These are phyloP conservation scores for Aspergillus clavatus DNA, from an alignment of 2,329 filamentous ascomycete species.

Conservation along the genomic window DNA sequence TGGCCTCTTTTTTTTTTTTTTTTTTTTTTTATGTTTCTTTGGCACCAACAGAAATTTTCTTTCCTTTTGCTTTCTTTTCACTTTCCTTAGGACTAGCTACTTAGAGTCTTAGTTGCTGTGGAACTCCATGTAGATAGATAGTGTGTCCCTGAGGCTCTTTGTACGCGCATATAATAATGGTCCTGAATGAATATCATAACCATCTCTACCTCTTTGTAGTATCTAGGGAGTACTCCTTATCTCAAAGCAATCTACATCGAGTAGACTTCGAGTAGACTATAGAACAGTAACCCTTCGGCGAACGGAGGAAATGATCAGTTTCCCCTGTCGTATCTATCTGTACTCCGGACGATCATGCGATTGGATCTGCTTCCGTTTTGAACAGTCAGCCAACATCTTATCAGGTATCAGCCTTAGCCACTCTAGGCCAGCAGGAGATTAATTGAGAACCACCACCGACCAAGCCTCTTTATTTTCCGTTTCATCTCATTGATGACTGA, in stretches of 20 bases:
- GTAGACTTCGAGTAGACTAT: too few relatives aligned
- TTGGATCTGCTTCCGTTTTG: not conserved
- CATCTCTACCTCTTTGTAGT: too few relatives aligned
- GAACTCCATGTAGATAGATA: too few relatives aligned
- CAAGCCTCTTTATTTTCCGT: slow-evolving; percentile 4
- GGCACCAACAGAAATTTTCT: not conserved
- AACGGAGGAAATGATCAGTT: not conserved
- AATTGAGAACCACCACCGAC: too few relatives aligned
- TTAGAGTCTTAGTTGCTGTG: not conserved
- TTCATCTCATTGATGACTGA: not conserved
- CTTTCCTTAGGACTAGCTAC: not conserved
- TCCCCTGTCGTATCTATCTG: not conserved
- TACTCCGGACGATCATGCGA: not conserved
- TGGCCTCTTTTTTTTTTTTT: too few relatives aligned
- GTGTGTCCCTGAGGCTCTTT: too few relatives aligned
- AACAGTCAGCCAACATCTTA: slow-evolving; percentile 11
- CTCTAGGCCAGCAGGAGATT: too few relatives aligned
- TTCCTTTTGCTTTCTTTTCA: not conserved
- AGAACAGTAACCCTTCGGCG: not conserved
- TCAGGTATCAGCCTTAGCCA: not conserved
- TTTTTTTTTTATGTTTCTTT: too few relatives aligned
- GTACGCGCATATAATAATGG: too few relatives aligned
- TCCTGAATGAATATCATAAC: not conserved
- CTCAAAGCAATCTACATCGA: too few relatives aligned
- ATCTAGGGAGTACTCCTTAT: too few relatives aligned